A percentile compares a stretch with the other conserved stretches of the same genome.
Evolutionary conservation across 2,329 filamentous ascomycete species (phyloP).

Genomic region (Aspergillus pseudonomiae): DNA sequence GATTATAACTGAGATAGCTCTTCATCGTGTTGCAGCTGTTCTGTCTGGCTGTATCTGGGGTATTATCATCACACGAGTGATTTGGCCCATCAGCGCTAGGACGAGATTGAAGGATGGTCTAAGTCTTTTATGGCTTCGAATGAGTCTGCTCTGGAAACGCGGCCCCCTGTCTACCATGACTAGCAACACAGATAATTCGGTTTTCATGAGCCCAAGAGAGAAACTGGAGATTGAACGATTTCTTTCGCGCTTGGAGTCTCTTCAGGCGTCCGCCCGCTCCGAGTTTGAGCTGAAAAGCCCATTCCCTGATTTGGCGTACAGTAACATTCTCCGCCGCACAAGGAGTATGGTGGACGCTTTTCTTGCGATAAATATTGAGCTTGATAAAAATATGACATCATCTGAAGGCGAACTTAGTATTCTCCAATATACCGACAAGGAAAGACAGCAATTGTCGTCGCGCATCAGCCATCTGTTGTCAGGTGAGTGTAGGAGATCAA

Average conservation of each 20-base stretch:
- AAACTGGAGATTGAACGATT: slow-evolving; percentile 86
- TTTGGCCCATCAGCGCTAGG: slow-evolving; percentile 93
- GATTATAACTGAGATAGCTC: slow-evolving; percentile 82
- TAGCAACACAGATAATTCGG: slow-evolving; percentile 57
- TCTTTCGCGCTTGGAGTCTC: slow-evolving; percentile 69
- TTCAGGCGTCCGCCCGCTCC: slow-evolving; percentile 72
- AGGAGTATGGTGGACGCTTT: slow-evolving; percentile 88
- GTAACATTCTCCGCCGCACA: slow-evolving; percentile 75
- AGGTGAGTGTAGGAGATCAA: slow-evolving; percentile 42
- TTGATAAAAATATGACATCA: slow-evolving; percentile 74
- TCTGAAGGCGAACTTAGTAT: slow-evolving; percentile 81
- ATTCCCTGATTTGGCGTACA: slow-evolving; percentile 75
- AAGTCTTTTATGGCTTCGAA: slow-evolving; percentile 87
- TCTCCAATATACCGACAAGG: slow-evolving; percentile 74
- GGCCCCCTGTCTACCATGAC: slow-evolving; percentile 79
- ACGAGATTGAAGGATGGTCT: slow-evolving; percentile 87
- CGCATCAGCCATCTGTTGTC: slow-evolving; percentile 86
- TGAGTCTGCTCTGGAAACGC: slow-evolving; percentile 95
- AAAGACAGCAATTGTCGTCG: slow-evolving; percentile 79
- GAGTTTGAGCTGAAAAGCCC: slow-evolving; percentile 89
- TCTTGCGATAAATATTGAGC: slow-evolving; percentile 93
- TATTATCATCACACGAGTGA: slow-evolving; percentile 80
- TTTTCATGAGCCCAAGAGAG: slow-evolving; percentile 86
- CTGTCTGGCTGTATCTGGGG: slow-evolving; percentile 89
- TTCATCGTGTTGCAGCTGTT: slow-evolving; percentile 85